Base-by-base conservation (phyloP, 1,139 yeast species). In the Blastobotrys malaysiensis region DNA sequence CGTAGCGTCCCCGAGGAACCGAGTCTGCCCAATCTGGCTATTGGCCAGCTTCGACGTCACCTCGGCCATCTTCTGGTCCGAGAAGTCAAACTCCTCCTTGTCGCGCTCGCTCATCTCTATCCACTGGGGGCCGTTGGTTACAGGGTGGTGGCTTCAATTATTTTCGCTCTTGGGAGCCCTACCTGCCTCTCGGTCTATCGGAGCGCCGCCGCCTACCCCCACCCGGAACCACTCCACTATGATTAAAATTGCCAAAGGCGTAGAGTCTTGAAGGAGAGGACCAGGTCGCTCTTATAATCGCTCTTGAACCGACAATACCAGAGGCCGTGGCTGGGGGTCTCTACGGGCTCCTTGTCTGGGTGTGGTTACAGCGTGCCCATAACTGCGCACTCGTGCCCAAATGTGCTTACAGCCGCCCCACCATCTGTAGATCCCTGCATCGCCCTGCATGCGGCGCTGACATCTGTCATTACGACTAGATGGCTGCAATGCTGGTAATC, bases 1-100 rank as follows among this genome's bases (percentile, higher is more conserved):
- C 13, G 69, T 56, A 9, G 62, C 62, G 21, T 63, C 65, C n/a
- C 62, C 62, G 31, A 67, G 61, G 44, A 68, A 57, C 13, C 70
- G 59, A 27, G 54, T 59, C 53, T 66, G 66, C 48, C 63, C 61
- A 31, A 67, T 57, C 18, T 57, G 48, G 24, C 62, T 50, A 18
- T 55, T 55, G 16, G 63, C 50, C 31, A 53, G 48, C 45, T 45
- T 51, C 39, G 47, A 31, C 19, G 56, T 26, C 20, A 51, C 56
- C n/a, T 51, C 39, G 9, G 43, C 46, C 20, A 54, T 45, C n/a
- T 43, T 44, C 39, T 31, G 11, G 13, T 31, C 39, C 16, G 39
- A 31, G 39, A 31, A 31, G 39, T 31, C 39, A 31, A 31, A 31
- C 7, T 52, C 39, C 11, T n/a, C 46, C 2, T 21, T n/a, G 14